phyloP scores from a whole-genome alignment of 23 red algal genomes.

The Chondrus crispus region DNA sequence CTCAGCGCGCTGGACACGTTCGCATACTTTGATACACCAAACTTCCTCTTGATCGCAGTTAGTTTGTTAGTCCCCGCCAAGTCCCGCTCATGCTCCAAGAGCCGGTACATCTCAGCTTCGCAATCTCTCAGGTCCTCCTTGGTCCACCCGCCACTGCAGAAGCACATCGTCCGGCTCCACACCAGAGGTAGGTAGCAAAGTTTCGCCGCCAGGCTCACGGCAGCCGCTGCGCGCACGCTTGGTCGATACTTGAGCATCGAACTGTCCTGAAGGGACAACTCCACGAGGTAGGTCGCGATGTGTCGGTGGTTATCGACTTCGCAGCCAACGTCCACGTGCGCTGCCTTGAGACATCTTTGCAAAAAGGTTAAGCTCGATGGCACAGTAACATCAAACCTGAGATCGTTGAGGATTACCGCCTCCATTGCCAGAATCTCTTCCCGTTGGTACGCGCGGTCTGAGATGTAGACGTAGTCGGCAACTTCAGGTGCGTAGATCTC shows the following conservation, averaged over 20 bases:
- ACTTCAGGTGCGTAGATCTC: conserved; percentile 96
- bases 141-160: conserved; percentile 60
- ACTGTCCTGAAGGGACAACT: conserved; percentile 76
- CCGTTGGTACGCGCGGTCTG: conserved; percentile 85
- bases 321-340: conserved; percentile 7
- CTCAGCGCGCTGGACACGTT: conserved; percentile 43
- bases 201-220: conserved; percentile 42
- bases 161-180: conserved; percentile 50
- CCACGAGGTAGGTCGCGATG: conserved; percentile 72
- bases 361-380: conserved; percentile 85
- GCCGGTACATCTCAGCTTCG: conserved; percentile 42
- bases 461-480: conserved; percentile 97
- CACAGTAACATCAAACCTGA: conserved; percentile 91
- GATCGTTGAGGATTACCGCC: conserved; percentile 84
- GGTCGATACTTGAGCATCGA: conserved; percentile 68
- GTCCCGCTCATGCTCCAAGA: conserved; percentile 50
- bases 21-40: conserved; percentile 55
- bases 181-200: conserved; percentile 24
- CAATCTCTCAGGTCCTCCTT: conserved; percentile 61
- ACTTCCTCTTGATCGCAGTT: conserved; percentile 92
- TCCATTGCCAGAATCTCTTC: conserved; percentile 94
- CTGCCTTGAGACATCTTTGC: conserved; percentile 73
- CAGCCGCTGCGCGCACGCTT: conserved; percentile 38
- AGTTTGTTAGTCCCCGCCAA: conserved; percentile 42
- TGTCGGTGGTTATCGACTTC: conserved; percentile 9